Conservation (phyloP, 371 early-diverging fungal genomes). For the Mortierella sp. region DNA sequence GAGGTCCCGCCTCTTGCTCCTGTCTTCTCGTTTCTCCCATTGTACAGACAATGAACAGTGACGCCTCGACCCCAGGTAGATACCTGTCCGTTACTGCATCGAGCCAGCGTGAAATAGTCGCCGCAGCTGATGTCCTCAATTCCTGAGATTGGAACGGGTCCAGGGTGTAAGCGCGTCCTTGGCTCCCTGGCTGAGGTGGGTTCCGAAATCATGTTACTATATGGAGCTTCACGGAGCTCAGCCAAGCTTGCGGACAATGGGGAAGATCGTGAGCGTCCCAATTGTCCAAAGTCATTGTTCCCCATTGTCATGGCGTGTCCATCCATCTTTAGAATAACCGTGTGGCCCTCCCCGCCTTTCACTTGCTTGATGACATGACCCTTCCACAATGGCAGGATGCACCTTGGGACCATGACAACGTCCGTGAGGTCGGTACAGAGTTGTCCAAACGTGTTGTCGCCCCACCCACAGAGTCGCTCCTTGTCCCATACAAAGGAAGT, state of each 20-base stretch:
- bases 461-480: conserved; percentile 37
- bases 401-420: conserved; percentile 8
- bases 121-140: conserved; percentile 41
- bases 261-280: conserved; percentile 8
- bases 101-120: conserved; percentile 29
- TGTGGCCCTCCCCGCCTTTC: conserved; percentile 33
- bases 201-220: background rate
- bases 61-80: conserved; percentile 40
- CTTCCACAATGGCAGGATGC: conserved; percentile 28
- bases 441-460: conserved; percentile 40
- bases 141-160: conserved; percentile 20
- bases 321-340: conserved; percentile 17
- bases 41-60: conserved; percentile 12
- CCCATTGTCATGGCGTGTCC: conserved; percentile 41
- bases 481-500: conserved; percentile 42
- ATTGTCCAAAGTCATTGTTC: conserved; percentile 34
- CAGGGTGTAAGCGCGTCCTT: conserved; percentile 12
- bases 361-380: conserved; percentile 36
- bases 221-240: background rate
- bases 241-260: conserved; percentile 1
- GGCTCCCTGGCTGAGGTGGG: background rate
- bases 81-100: conserved; percentile 29
- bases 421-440: background rate
- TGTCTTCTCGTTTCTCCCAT: background rate
- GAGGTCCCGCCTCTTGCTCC: background rate